Percentiles rank a stretch among this genome's conserved stretches.
phyloP scores from a whole-genome alignment of 345 rosid species.

The Moricandia arvensis region DNA sequence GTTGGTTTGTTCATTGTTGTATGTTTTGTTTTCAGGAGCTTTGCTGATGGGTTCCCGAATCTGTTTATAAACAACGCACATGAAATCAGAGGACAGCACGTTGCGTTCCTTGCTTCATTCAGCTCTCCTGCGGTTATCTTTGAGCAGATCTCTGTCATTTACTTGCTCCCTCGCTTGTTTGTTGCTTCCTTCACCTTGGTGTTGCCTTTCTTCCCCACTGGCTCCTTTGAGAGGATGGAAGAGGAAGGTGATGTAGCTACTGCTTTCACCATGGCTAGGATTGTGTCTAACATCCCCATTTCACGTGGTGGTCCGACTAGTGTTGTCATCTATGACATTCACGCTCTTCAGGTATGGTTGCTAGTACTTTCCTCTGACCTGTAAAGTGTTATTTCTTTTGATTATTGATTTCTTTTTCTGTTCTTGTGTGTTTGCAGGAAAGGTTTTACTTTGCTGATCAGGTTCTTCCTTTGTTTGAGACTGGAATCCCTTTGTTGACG shows the following conservation, averaged over 20 bases:
- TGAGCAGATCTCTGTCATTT: conserved; percentile 96
- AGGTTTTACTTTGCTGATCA: conserved; percentile 94
- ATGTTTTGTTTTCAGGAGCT: conserved; percentile 57
- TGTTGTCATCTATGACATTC: conserved; percentile 90
- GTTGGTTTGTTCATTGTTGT: conserved; percentile 11
- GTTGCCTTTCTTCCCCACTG: conserved; percentile 95
- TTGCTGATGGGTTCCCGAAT: conserved; percentile 94
- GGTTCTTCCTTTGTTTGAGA: conserved; percentile 95
- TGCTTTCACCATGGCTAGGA: conserved; percentile 97
- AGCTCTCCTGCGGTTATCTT: conserved; percentile 91
- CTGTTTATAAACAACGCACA: conserved; percentile 90
- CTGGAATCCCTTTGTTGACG: conserved; percentile 89
- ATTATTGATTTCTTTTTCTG: neutral
- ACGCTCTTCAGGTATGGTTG: conserved; percentile 80
- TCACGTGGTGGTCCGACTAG: conserved; percentile 99
- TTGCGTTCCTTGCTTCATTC: conserved; percentile 91
- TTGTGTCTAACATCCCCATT: conserved; percentile 87
- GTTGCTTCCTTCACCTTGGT: conserved; percentile 93
- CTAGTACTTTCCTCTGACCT: neutral
- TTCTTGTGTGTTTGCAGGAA: conserved; percentile 52
- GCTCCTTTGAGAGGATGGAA: conserved; percentile 98
- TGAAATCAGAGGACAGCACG: conserved; percentile 89
- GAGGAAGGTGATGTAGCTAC: conserved; percentile 99
- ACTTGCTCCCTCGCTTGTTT: conserved; percentile 85
- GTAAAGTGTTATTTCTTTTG: neutral